These are phyloP conservation scores for Rhodofomes roseus DNA, from an alignment of 1,284 basidiomycete genomes.

Conservation along the genomic window DNA sequence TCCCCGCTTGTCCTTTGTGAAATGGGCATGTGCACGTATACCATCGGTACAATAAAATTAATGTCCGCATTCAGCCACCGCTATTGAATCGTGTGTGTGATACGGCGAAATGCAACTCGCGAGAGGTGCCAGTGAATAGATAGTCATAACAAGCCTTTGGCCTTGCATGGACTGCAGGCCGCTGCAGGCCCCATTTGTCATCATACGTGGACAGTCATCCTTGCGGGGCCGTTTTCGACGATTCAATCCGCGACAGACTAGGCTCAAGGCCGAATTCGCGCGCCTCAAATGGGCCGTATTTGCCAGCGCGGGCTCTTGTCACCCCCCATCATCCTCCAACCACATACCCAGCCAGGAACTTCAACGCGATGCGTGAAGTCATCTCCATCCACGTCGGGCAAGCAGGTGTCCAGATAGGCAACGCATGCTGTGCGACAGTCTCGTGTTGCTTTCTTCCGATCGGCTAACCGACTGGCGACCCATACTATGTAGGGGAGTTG, in stretches of 20 bases:
- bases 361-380: conserved; percentile 74
- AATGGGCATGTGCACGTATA: conserved; percentile 27
- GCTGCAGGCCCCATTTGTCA: neutral
- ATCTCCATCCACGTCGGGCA: conserved; percentile 92
- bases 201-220: neutral
- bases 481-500: conserved; percentile 73
- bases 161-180: too few species aligned
- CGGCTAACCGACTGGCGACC: neutral
- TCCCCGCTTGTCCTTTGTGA: conserved; percentile 24
- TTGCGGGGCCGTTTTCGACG: neutral
- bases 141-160: too few species aligned
- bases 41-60: conserved; percentile 29
- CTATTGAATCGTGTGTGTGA: neutral
- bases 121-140: neutral
- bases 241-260: neutral
- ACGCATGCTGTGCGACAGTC: conserved; percentile 77
- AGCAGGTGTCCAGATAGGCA: conserved; percentile 94
- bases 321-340: conserved; percentile 15
- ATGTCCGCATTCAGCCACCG: conserved; percentile 9
- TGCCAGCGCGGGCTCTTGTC: conserved; percentile 4
- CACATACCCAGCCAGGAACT: conserved; percentile 14
- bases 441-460: neutral
- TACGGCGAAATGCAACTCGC: neutral
- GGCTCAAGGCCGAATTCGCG: neutral
- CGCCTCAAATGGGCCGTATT: neutral